Evolutionary conservation across 2,329 filamentous ascomycete genomes (phyloP).

Genomic region (Penicillium brevicompactum): DNA sequence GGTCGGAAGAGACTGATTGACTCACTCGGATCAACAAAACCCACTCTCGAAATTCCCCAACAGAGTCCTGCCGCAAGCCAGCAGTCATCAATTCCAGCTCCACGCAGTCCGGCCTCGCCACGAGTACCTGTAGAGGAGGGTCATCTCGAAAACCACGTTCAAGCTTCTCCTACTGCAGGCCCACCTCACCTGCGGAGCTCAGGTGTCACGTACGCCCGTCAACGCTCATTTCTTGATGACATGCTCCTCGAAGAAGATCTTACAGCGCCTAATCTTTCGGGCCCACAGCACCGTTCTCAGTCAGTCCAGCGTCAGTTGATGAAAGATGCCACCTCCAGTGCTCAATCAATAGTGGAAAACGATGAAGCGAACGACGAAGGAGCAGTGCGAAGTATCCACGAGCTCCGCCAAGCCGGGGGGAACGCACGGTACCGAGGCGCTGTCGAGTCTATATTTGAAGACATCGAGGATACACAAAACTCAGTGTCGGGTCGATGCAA

Average conservation of each 20-base stretch:
- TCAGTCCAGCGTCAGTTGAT: conserved; percentile 5
- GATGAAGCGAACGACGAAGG: conserved; percentile 50
- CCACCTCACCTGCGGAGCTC: conserved; percentile 37
- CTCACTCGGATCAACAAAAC: conserved; percentile 27
- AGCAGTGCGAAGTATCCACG: conserved; percentile 60
- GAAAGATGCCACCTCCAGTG: conserved; percentile 9
- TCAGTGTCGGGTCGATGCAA: conserved; percentile 53
- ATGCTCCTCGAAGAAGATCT: conserved; percentile 27
- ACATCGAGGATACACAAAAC: conserved; percentile 54
- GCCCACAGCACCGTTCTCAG: conserved; percentile 4
- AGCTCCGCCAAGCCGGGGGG: conserved; percentile 60
- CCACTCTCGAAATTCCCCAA: conserved; percentile 9
- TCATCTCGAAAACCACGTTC: conserved; percentile 3
- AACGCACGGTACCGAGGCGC: conserved; percentile 60
- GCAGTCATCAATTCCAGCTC: conserved; percentile 5
- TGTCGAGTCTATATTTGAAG: conserved; percentile 59
- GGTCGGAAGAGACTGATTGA: conserved; percentile 39
- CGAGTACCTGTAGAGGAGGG: conserved; percentile 3
- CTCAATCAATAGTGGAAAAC: conserved; percentile 41
- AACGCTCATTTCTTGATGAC: conserved; percentile 63
- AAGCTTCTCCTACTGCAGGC: conserved; percentile 13
- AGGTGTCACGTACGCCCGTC: conserved; percentile 61
- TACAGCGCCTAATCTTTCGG: conserved; percentile 2
- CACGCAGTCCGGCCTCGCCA: conserved; percentile 9
- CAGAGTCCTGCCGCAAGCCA: conserved; percentile 13